phyloP scores from a whole-genome alignment of 495 filamentous ascomycete species.

The Apiosordaria backusii region DNA sequence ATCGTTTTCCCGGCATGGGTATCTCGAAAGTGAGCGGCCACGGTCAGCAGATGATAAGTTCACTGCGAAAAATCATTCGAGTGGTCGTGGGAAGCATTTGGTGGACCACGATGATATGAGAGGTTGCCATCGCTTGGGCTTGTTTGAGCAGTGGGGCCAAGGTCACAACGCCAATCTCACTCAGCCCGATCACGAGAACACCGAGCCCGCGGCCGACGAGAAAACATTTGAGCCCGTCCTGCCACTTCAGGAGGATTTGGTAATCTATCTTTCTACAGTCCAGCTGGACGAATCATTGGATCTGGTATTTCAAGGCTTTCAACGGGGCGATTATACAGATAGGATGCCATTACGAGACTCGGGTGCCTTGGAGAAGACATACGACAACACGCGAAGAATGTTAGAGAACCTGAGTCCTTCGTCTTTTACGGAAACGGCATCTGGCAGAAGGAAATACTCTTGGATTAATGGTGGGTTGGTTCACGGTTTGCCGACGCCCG shows the following conservation, averaged over 20 bases:
- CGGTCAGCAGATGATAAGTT: constrained; percentile 7
- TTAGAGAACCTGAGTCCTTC: background rate
- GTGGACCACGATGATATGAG: background rate
- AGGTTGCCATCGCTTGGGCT: background rate
- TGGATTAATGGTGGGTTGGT: constrained; percentile 9
- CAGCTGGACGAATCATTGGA: constrained; percentile 28
- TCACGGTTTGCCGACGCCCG: constrained; percentile 18
- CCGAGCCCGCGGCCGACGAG: background rate
- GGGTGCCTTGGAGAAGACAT: background rate
- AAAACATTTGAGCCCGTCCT: constrained; percentile 32
- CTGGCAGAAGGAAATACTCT: background rate
- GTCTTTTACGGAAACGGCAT: background rate
- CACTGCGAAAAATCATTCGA: background rate
- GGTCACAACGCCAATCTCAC: background rate
- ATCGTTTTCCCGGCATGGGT: background rate
- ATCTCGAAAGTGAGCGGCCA: constrained; percentile 1
- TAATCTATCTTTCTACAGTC: constrained; percentile 38
- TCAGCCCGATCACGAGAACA: background rate
- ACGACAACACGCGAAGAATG: background rate
- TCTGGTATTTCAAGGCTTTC: constrained; percentile 32
- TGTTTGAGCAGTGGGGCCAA: constrained; percentile 10
- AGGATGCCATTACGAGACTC: background rate
- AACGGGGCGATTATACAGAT: constrained; percentile 24
- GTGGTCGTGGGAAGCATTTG: background rate
- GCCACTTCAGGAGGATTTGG: constrained; percentile 42